Conservation (phyloP, 768 basidiomycete species). For the Podaxis rugospora region DNA sequence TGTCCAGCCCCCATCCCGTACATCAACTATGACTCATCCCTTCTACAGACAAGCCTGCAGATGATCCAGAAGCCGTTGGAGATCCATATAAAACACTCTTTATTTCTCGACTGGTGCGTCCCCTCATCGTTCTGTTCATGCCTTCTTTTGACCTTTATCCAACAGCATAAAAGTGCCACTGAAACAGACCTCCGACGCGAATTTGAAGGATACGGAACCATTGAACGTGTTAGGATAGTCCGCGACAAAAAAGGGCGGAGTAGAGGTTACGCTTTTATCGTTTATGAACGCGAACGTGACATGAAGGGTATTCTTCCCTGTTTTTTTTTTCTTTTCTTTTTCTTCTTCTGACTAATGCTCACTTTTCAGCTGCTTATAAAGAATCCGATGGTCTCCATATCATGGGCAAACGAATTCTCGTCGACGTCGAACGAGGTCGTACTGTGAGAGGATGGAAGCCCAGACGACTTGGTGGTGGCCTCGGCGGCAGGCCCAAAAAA, state of each 20-base stretch:
- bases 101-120: conserved; percentile 79
- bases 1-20: conserved; percentile 24
- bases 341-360: conserved; percentile 14
- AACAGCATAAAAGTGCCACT: conserved; percentile 85
- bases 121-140: conserved; percentile 13
- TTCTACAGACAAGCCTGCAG: conserved; percentile 83
- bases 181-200: conserved; percentile 92
- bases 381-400: conserved; percentile 97
- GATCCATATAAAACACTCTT: conserved; percentile 99
- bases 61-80: conserved; percentile 86
- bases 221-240: conserved; percentile 92
- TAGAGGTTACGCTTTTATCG: conserved; percentile 93
- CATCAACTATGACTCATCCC: conserved; percentile 10
- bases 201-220: conserved; percentile 92
- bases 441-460: conserved; percentile 99
- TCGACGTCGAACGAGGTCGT: conserved; percentile 96
- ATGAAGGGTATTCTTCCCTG: conserved; percentile 80
- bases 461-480: conserved; percentile 90
- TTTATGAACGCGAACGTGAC: conserved; percentile 96
- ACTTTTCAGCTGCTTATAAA: conserved; percentile 81
- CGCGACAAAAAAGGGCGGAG: conserved; percentile 85
- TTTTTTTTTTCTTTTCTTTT: conserved; percentile 12
- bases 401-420: conserved; percentile 92
- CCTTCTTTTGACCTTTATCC: conserved; percentile 9
- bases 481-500: conserved; percentile 96